phyloP scores from a whole-genome alignment of 1,284 basidiomycete species.

The Cutaneotrichosporon curvatum region DNA sequence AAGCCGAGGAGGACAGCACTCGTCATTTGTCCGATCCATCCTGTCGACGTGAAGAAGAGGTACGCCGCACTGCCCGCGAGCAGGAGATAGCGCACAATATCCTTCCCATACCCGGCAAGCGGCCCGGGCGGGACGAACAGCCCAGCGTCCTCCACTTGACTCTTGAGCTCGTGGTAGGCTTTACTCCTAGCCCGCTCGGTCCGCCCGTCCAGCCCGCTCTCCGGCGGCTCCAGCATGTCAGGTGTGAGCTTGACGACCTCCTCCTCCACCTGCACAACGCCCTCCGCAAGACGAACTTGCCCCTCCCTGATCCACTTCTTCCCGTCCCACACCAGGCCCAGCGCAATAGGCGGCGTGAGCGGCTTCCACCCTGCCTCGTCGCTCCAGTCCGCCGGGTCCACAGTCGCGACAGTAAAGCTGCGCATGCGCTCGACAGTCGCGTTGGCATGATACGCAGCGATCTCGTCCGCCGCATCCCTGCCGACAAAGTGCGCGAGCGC shows the following conservation, averaged over 20 bases:
- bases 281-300: constrained; percentile 22
- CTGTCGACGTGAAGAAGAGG: constrained; percentile 29
- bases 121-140: constrained; percentile 73
- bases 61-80: constrained; percentile 12
- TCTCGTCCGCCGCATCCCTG: constrained; percentile 88
- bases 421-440: constrained; percentile 60
- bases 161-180: constrained; percentile 75
- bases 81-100: constrained; percentile 55
- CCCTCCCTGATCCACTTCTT: constrained; percentile 43
- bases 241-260: constrained; percentile 19
- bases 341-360: constrained; percentile 79
- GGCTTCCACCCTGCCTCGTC: constrained; percentile 58
- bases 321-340: constrained; percentile 60
- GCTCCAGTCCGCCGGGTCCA: constrained; percentile 47
- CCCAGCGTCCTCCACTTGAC: constrained; percentile 66
- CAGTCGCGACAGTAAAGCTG: constrained; percentile 66
- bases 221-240: constrained; percentile 47
- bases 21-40: constrained; percentile 53
- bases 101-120: constrained; percentile 81
- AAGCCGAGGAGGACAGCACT: constrained; percentile 73
- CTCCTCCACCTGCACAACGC: neutral
- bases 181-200: constrained; percentile 64
- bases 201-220: constrained; percentile 53
- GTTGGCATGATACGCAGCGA: constrained; percentile 81
- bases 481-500: constrained; percentile 93